phyloP scores from a whole-genome alignment of 1,139 yeast genomes.

The Candida dubliniensis region DNA sequence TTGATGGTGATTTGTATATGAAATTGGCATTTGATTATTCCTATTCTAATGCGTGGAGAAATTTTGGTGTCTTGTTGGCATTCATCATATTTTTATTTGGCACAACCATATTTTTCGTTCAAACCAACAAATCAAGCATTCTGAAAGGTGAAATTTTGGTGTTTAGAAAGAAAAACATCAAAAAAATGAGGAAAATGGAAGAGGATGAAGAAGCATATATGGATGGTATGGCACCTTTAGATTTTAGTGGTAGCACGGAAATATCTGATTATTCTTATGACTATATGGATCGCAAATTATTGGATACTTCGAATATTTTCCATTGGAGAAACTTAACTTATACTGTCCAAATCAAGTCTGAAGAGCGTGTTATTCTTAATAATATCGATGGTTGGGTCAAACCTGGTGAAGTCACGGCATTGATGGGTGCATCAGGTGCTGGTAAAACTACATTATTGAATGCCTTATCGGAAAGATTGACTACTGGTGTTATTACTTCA shows the following conservation, averaged over 20 bases:
- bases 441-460: conserved; percentile 37
- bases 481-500: conserved; percentile 33
- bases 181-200: conserved; percentile 4
- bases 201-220: conserved; percentile 11
- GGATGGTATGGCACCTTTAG: conserved; percentile 16
- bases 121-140: conserved; percentile 68
- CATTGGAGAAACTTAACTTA: conserved; percentile 80
- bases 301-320: conserved; percentile 40
- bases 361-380: conserved; percentile 60
- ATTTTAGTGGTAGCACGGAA: conserved; percentile 18
- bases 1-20: conserved; percentile 62
- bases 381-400: conserved; percentile 64
- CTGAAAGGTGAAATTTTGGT: conserved; percentile 83
- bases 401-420: conserved; percentile 33
- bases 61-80: conserved; percentile 68
- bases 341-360: conserved; percentile 64
- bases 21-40: conserved; percentile 45
- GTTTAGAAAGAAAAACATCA: conserved; percentile 31
- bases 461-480: conserved; percentile 34
- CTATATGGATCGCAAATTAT: conserved; percentile 24
- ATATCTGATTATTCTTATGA: conserved; percentile 27
- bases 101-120: conserved; percentile 59
- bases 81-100: conserved; percentile 55
- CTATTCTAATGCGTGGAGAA: conserved; percentile 75
- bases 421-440: conserved; percentile 38